Conservation (phyloP, 1,284 basidiomycete genomes). For the Cutaneotrichosporon daszewskae region DNA sequence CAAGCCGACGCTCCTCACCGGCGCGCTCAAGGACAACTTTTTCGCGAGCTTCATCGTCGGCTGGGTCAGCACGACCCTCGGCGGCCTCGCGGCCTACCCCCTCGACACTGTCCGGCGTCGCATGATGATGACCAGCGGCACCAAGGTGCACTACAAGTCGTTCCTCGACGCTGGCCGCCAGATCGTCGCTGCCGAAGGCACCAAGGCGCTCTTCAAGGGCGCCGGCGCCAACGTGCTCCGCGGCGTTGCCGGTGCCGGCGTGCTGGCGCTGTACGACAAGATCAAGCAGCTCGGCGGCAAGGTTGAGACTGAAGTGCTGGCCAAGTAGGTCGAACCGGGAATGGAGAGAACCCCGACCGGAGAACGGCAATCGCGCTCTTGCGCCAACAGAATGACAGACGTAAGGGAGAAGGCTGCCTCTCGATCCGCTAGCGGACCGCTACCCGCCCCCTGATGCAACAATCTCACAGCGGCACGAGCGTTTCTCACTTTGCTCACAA, state of each 20-base stretch:
- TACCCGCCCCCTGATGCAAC: too few relatives aligned
- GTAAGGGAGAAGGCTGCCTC: too few relatives aligned
- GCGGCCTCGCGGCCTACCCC: slow-evolving; percentile 92
- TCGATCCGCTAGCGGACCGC: too few relatives aligned
- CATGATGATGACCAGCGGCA: slow-evolving; percentile 89
- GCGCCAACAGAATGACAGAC: too few relatives aligned
- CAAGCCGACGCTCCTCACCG: slow-evolving; percentile 86
- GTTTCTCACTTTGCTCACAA: too few relatives aligned
- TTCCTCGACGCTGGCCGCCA: slow-evolving; percentile 61
- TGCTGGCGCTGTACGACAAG: slow-evolving; percentile 60
- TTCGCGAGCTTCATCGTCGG: slow-evolving; percentile 83
- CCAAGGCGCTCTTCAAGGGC: slow-evolving; percentile 58
- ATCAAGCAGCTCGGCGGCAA: slow-evolving; percentile 56
- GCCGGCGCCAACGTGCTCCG: slow-evolving; percentile 57
- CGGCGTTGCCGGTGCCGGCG: slow-evolving; percentile 67
- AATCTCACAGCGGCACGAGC: too few relatives aligned
- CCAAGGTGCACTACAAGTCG: slow-evolving; percentile 52
- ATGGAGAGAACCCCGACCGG: too few relatives aligned
- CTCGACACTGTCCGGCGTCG: slow-evolving; percentile 93
- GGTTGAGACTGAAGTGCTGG: too few relatives aligned
- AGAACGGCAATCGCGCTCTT: too few relatives aligned
- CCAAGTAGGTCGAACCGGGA: too few relatives aligned
- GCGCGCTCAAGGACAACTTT: slow-evolving; percentile 81
- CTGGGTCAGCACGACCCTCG: slow-evolving; percentile 91
- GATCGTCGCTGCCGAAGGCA: slow-evolving; percentile 58